Evolutionary conservation across 768 basidiomycete species (phyloP), one percentile per base, ranked within the genome.

Genomic region (Leccinellum albellum): DNA sequence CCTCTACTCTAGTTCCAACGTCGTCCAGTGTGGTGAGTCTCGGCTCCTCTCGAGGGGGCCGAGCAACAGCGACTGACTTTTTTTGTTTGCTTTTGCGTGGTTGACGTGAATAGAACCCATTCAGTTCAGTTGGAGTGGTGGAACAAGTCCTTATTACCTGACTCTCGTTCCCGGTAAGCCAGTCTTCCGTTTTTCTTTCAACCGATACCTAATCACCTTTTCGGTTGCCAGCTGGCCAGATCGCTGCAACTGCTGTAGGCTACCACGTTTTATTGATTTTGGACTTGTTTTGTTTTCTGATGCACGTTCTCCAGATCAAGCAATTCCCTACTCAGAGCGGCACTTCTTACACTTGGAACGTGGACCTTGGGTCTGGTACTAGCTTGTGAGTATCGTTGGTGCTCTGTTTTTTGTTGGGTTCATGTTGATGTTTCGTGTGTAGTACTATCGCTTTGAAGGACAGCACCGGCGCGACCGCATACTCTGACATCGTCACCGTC

Each of bases 361-460:
- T 82, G 40, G 76, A 86, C 63, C 62, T 88, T 10, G 58, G 62
- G 0, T 46, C 69, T 1, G 77, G 76, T 23, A 79, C 78, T 15
- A 56, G 62, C 31, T 75, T 87, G 87, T 88, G 13, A 24, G 23
- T 23, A 21, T 45, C 23, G 21, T 24, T 24, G 44, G 3, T 45
- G 3, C 40, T 24, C 3, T 3, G 15, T 1, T 37, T 15, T 15
- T 6, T 2, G 32, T 1, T 1, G 15, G 12, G n/a, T 14, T 0
- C 20, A 9, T 33, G 12, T 50, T 58, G 9, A 65, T 32, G 24
- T 8, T 24, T 29, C 20, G 4, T 14, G 3, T 60, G 13, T 51
- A 90, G 88, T 61, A 80, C 80, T n/a, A 61, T 82, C 32, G 65
- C 65, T 13, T 56, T 87, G 60, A 86, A 83, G 72, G 88, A 89